Evolutionary conservation across 1,284 basidiomycete genomes (phyloP).

Genomic region (Ceraceosorus guamensis): DNA sequence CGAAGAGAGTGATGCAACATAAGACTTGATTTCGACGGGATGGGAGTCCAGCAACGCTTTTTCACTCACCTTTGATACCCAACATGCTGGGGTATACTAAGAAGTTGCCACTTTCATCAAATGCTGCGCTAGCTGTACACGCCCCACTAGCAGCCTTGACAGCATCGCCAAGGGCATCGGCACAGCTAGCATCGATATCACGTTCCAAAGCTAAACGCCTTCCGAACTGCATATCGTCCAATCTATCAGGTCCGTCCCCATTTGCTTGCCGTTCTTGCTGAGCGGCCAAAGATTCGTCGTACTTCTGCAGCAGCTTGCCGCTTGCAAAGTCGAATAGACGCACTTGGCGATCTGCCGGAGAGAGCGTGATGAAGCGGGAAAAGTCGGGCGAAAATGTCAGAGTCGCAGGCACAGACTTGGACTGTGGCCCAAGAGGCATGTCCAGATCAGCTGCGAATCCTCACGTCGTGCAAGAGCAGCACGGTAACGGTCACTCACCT

Average conservation of each 20-base stretch:
- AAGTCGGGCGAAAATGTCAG: constrained; percentile 83
- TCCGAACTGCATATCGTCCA: constrained; percentile 99
- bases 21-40: neutral
- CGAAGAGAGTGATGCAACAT: neutral
- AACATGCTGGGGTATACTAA: constrained; percentile 85
- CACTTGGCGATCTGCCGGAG: constrained; percentile 82
- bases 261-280: constrained; percentile 75
- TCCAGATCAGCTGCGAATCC: neutral
- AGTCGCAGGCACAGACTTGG: constrained; percentile 81
- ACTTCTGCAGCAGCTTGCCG: constrained; percentile 82
- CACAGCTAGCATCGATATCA: constrained; percentile 71
- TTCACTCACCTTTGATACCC: constrained; percentile 75
- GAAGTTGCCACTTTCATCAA: constrained; percentile 95
- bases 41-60: neutral
- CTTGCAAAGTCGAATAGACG: constrained; percentile 85
- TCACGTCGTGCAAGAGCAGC: neutral
- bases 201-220: constrained; percentile 82
- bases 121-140: constrained; percentile 60
- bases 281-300: constrained; percentile 86
- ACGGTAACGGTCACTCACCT: constrained; percentile 55
- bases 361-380: constrained; percentile 81
- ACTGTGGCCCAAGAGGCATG: constrained; percentile 53
- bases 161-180: constrained; percentile 50
- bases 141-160: constrained; percentile 25
- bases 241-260: constrained; percentile 57